Percentiles rank a stretch among this genome's conserved stretches.
Evolutionary conservation across 2,329 filamentous ascomycete genomes (phyloP).

Genomic region (Arthrobotrys musiformis): DNA sequence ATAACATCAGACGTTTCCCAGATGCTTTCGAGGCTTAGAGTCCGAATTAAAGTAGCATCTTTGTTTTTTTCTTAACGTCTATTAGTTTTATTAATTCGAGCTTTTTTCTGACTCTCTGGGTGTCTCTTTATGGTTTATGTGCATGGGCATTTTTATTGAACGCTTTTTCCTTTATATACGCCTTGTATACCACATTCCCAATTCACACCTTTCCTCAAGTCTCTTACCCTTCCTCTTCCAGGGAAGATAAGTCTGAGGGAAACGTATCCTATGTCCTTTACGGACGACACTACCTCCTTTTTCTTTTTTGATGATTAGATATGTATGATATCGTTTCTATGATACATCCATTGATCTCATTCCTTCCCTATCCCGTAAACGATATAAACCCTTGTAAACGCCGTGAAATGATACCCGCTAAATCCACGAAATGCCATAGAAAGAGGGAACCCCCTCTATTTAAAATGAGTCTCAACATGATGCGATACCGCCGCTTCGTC

Average conservation of each 20-base stretch:
- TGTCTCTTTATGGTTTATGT: slow-evolving; percentile 50
- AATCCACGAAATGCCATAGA: not conserved
- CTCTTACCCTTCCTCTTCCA: slow-evolving; percentile 2
- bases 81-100: slow-evolving; percentile 39
- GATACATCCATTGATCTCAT: slow-evolving; percentile 24
- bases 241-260: not conserved
- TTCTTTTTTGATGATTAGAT: slow-evolving; percentile 48
- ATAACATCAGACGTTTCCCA: slow-evolving; percentile 96
- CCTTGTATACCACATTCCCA: slow-evolving; percentile 41
- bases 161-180: slow-evolving; percentile 37
- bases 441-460: not conserved
- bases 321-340: slow-evolving; percentile 42
- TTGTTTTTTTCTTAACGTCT: slow-evolving; percentile 31
- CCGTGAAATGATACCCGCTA: not conserved
- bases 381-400: not conserved
- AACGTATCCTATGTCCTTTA: not conserved
- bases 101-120: slow-evolving; percentile 36
- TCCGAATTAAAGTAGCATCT: slow-evolving; percentile 24
- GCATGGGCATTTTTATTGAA: slow-evolving; percentile 35
- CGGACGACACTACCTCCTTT: slow-evolving; percentile 4
- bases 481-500: slow-evolving; percentile 75
- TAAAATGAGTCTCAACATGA: slow-evolving; percentile 73
- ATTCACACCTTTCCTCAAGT: not conserved
- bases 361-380: not conserved
- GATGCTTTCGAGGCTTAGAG: slow-evolving; percentile 76